Conservation (phyloP, 352 stramenopile species). For the Lagenidium giganteum region DNA sequence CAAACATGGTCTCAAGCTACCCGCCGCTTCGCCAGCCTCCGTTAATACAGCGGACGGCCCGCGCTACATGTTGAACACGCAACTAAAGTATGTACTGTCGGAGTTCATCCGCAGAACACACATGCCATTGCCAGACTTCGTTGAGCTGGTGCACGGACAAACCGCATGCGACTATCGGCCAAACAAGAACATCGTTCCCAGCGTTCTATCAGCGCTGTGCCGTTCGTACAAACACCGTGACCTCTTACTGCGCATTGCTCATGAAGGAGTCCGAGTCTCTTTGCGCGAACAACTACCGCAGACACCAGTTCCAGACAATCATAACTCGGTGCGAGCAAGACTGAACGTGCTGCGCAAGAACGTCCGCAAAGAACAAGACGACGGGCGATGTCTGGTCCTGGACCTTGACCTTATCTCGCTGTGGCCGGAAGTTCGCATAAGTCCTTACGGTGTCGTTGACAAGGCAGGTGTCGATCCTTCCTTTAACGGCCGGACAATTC, state of each 20-base stretch:
- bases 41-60: too few relatives aligned
- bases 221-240: background rate
- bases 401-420: slow-evolving; percentile 13
- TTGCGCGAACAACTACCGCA: background rate
- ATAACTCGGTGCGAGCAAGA: background rate
- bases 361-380: slow-evolving; percentile 15
- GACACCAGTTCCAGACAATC: background rate
- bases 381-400: slow-evolving; percentile 9
- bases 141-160: slow-evolving; percentile 2
- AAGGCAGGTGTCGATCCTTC: slow-evolving; percentile 2
- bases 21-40: too few relatives aligned
- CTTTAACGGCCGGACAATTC: slow-evolving; percentile 4
- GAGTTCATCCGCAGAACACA: background rate
- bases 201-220: too few relatives aligned
- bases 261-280: slow-evolving; percentile 1
- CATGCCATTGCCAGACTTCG: background rate
- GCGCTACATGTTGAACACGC: too few relatives aligned
- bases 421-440: slow-evolving; percentile 13
- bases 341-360: slow-evolving; percentile 18
- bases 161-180: slow-evolving; percentile 1
- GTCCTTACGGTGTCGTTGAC: slow-evolving; percentile 10
- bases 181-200: too few relatives aligned
- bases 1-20: too few relatives aligned
- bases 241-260: background rate
- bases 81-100: slow-evolving; percentile 11